Percentiles rank a stretch among this genome's conserved stretches.
Conservation (phyloP, 768 basidiomycete genomes). For the Pleurotus salmoneostramineus region DNA sequence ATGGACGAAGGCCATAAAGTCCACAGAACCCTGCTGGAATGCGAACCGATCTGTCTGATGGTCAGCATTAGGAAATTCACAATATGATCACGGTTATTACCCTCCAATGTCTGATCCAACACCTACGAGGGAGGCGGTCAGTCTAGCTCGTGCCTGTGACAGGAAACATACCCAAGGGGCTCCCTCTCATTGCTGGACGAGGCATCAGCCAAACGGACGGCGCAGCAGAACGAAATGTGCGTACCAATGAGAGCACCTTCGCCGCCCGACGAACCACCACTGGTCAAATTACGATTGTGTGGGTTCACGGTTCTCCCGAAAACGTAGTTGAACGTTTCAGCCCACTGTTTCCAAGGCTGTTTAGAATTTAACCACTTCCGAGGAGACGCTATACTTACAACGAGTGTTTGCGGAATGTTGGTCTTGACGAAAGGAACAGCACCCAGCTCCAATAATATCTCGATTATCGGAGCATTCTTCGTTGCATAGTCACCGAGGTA, state of each 20-base stretch:
- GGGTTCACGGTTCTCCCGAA: conserved; percentile 82
- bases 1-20: conserved; percentile 68
- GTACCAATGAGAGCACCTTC: conserved; percentile 75
- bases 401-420: conserved; percentile 72
- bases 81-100: conserved; percentile 26
- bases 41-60: conserved; percentile 56
- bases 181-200: conserved; percentile 36
- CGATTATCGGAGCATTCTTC: conserved; percentile 58
- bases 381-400: conserved; percentile 37
- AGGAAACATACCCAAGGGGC: conserved; percentile 33
- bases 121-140: conserved; percentile 45
- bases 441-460: conserved; percentile 61
- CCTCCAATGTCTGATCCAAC: conserved; percentile 83
- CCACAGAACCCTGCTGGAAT: conserved; percentile 68
- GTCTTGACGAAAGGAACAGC: conserved; percentile 72
- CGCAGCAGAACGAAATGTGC: not conserved
- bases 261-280: conserved; percentile 83
- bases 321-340: conserved; percentile 74
- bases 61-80: too few relatives aligned
- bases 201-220: not conserved
- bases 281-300: conserved; percentile 62
- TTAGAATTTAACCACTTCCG: not conserved
- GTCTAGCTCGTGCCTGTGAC: not conserved
- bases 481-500: conserved; percentile 62
- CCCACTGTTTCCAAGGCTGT: conserved; percentile 55